These are phyloP conservation scores for Aspergillus sp. DNA, from an alignment of 2,329 filamentous ascomycete species.

Conservation along the genomic window DNA sequence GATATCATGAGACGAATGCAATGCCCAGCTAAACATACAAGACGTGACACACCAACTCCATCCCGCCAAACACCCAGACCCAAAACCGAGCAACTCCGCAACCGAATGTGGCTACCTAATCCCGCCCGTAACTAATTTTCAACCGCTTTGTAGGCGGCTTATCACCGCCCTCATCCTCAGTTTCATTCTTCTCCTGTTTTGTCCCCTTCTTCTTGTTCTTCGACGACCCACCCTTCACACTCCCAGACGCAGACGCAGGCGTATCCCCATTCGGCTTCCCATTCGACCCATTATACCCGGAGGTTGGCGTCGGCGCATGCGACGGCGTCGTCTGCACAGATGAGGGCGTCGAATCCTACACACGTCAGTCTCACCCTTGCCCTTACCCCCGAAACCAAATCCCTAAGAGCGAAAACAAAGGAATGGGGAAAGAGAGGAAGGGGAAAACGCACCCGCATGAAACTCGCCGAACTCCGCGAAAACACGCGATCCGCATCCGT, in stretches of 20 bases:
- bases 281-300: conserved; percentile 28
- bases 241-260: conserved; percentile 23
- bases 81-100: neutral
- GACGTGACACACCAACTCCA: neutral
- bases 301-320: conserved; percentile 45
- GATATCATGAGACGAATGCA: conserved; percentile 5
- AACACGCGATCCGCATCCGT: conserved; percentile 48
- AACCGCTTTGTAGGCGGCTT: conserved; percentile 42
- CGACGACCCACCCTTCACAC: conserved; percentile 34
- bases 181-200: conserved; percentile 28
- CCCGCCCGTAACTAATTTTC: conserved; percentile 46
- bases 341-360: conserved; percentile 42
- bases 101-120: conserved; percentile 28
- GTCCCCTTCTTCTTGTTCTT: conserved; percentile 43
- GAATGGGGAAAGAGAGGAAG: neutral
- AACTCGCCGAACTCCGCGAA: conserved; percentile 48
- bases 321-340: conserved; percentile 48
- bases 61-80: neutral
- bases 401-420: neutral
- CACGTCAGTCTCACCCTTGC: no score
- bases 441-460: conserved; percentile 40
- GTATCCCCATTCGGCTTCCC: conserved; percentile 26
- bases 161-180: conserved; percentile 32
- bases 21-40: neutral
- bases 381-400: no score